Evolutionary conservation across 495 filamentous ascomycete genomes (phyloP).

Genomic region (Platismatia glauca): DNA sequence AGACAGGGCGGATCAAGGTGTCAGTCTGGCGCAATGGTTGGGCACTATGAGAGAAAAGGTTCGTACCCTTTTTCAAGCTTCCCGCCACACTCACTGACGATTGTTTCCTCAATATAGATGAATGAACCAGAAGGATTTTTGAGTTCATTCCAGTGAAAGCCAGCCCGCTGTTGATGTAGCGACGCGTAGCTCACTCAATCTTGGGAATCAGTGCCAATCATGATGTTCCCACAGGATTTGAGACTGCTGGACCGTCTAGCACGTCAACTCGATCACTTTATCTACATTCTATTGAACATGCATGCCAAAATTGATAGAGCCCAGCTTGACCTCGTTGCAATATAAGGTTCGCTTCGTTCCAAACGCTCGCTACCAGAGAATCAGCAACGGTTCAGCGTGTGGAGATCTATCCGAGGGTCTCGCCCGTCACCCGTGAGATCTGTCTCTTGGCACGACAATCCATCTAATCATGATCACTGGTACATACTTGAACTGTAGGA

Average conservation of each 20-base stretch:
- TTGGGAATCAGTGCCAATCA: not conserved
- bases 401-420: not conserved
- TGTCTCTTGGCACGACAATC: not conserved
- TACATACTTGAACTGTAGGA: not conserved
- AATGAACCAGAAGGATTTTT: conserved; percentile 20
- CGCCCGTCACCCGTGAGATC: not conserved
- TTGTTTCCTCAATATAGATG: conserved; percentile 11
- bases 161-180: not conserved
- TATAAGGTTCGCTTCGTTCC: not conserved
- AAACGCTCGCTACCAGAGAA: not conserved
- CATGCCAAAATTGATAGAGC: not conserved
- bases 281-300: not conserved
- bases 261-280: not conserved
- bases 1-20: conserved; percentile 86
- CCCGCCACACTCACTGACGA: conserved; percentile 2
- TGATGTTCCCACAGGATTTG: too few relatives aligned
- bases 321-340: not conserved
- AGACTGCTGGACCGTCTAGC: not conserved
- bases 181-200: not conserved
- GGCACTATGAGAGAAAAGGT: conserved; percentile 92
- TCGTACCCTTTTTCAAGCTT: conserved; percentile 31
- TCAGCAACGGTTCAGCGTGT: not conserved
- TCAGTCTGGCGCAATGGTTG: conserved; percentile 91
- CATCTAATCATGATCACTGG: too few relatives aligned
- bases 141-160: conserved; percentile 18